Evolutionary conservation across 805 yeast genomes (phyloP), one percentile per base, ranked within the genome.

Genomic region (Candida chilensis): DNA sequence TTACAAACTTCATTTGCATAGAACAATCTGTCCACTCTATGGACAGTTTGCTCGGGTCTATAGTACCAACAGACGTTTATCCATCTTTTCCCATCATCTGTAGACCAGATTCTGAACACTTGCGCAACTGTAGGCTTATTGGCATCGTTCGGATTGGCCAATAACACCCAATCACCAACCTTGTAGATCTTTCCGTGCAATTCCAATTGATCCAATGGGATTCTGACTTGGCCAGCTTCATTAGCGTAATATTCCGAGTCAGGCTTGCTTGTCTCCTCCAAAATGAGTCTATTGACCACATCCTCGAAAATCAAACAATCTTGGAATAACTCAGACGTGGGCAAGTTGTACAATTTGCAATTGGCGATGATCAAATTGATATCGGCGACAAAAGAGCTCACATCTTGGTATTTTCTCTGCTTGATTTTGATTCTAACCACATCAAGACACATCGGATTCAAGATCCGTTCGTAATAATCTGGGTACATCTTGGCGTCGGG

Each of bases 31-130:
- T 92, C 97, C 27, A 69, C 80, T 43, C 94, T 72, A 54, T 92
- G 98, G 27, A 92, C 94, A 0, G 98, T 92, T 66, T 94, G 96
- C 52, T 92, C 97, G 1, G 98, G 96, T 42, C 97, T 75, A 47
- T 85, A 81, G 56, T 90, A 92, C 98, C 97, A 92, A 62, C 97
- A 92, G 24, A 85, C 95, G 50, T 92, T 90, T 48, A 88, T 71
- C 76, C 88, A 88, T 37, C 79, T 72, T 44, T 78, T 77, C 7
- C 74, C 73, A 32, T 88, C 94, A 39, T 87, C 94, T n/a, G 74
- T 67, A 36, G 78, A 74, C 98, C 98, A 92, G 37, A 92, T 71
- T 45, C 95, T 71, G 60, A 90, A 92, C 17, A 92, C 73, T 55
- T 92, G 98, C 11, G 94, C 96, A 20, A 87, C 84, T 14, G 88